Conservation (phyloP, 257 asterid species). For the Nicotiana attenuata region DNA sequence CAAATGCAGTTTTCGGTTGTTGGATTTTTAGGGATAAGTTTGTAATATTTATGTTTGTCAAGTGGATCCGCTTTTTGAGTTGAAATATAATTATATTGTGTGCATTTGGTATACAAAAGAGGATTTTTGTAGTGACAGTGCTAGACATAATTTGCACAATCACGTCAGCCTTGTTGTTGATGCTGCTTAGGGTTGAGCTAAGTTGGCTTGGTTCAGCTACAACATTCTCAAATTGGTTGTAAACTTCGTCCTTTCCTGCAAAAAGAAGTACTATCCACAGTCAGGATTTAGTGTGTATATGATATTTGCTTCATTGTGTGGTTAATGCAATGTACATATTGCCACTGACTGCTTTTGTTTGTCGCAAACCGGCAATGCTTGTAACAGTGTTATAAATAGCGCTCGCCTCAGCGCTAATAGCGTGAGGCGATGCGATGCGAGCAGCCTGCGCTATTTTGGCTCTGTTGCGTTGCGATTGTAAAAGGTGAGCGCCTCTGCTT, state of each 20-base stretch:
- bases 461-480: no score
- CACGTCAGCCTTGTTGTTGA: not conserved
- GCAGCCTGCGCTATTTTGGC: no score
- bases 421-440: no score
- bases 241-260: not conserved
- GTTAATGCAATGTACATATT: no score
- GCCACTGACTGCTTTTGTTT: no score
- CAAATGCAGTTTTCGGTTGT: not conserved
- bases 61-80: not conserved
- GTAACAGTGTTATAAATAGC: slow-evolving; percentile 21
- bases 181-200: not conserved
- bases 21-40: not conserved
- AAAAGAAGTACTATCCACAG: no score
- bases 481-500: no score
- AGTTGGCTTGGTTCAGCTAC: not conserved
- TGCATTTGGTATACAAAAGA: not conserved
- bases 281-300: no score
- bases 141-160: not conserved
- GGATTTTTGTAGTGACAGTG: not conserved
- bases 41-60: not conserved
- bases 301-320: no score
- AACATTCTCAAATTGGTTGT: not conserved
- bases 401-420: no score
- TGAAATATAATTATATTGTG: not conserved
- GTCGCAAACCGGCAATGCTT: not conserved